Base-by-base conservation (phyloP, 208 protist genomes). In the Leishmania mexicana region DNA sequence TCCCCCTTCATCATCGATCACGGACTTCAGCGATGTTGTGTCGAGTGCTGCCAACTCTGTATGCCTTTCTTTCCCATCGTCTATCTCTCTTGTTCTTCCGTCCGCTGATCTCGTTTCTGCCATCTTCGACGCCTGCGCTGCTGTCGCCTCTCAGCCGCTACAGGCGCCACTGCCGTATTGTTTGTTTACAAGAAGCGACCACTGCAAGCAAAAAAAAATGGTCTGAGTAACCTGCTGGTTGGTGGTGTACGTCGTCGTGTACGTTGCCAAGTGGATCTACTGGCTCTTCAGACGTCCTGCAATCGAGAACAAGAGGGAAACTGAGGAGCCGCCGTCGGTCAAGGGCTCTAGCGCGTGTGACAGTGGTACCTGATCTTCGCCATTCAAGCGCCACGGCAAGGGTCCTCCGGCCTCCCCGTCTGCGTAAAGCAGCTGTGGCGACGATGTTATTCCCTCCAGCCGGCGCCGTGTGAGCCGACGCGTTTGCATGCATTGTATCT, bases 221-320 rank as follows among this genome's bases (percentile, higher is more conserved):
- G 84, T 87, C 57, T 87, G 84, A 87, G 84, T 87, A 62, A 79
- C 54, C 68, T 94, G 90, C 73, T 94, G 90, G 88, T 60, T 94
- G 72, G 87, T 92, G 74, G 88, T 92, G 58, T 90, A 94, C 76
- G 78, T 86, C 21, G 80, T 92, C 3, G 84, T 84, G 76, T 84
- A 83, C 67, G 58, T 89, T 19, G 78, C 81, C 53, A 89, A 84
- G 76, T 88, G 77, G 79, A 72, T 93, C 68, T 85, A 85, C 78
- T 7, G 64, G 60, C 64, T 81, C 42, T 71, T 85, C 38, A 75
- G 40, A 15, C 58, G 78, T 49, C 31, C 60, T 31, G 74, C 42
- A 19, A 54, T 85, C 64, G 73, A 78, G 47, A 62, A 82, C 53
- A 78, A 71, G 64, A 85, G 73, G 71, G 49, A 65, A 31, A 57